Conservation (phyloP, 805 yeast genomes). For the Jamesozyma lodderae region DNA sequence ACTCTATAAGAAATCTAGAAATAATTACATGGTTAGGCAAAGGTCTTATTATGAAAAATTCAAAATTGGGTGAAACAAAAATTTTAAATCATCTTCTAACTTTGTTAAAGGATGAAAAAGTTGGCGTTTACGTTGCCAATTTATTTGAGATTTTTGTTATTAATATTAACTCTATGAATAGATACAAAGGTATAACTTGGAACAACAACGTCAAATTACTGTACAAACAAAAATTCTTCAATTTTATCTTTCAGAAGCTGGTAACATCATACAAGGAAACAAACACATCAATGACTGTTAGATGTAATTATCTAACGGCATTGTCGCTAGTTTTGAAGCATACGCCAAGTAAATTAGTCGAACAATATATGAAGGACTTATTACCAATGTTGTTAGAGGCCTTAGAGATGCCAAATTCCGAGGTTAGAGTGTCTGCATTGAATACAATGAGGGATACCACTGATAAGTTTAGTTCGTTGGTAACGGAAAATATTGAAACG, state of each 20-base stretch:
- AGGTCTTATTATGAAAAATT: slow-evolving; percentile 54
- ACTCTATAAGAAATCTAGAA: slow-evolving; percentile 37
- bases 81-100: slow-evolving; percentile 31
- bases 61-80: slow-evolving; percentile 29
- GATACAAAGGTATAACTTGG: slow-evolving; percentile 34
- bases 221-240: slow-evolving; percentile 75
- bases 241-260: slow-evolving; percentile 46
- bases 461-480: slow-evolving; percentile 44
- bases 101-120: slow-evolving; percentile 28
- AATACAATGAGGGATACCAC: slow-evolving; percentile 49
- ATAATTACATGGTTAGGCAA: slow-evolving; percentile 61
- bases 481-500: slow-evolving; percentile 45
- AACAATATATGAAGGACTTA: slow-evolving; percentile 53
- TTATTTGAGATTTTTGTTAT: slow-evolving; percentile 56
- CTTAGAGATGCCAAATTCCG: slow-evolving; percentile 37
- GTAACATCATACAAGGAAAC: slow-evolving; percentile 37
- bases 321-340: slow-evolving; percentile 59
- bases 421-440: slow-evolving; percentile 52
- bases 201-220: slow-evolving; percentile 55
- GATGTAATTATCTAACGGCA: slow-evolving; percentile 52
- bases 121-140: slow-evolving; percentile 38
- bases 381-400: slow-evolving; percentile 69
- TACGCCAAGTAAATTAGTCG: slow-evolving; percentile 52
- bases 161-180: slow-evolving; percentile 55
- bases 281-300: slow-evolving; percentile 19